A percentile compares a stretch with the other conserved stretches of the same genome.
Conservation (phyloP, 1,284 basidiomycete genomes). For the Irpex sp. region DNA sequence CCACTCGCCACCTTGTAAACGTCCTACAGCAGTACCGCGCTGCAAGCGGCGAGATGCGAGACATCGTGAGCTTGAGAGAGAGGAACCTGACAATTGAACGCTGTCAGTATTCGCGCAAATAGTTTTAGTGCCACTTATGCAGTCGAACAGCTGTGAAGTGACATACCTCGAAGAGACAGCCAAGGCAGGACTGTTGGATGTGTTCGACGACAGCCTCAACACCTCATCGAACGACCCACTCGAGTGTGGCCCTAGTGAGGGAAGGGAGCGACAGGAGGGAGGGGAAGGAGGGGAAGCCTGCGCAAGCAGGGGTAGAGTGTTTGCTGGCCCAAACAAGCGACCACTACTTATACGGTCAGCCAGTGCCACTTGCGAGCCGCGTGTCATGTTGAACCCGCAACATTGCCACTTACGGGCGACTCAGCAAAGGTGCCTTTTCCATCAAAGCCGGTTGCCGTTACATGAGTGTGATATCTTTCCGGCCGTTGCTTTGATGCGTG, state of each 20-base stretch:
- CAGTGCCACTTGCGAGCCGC: background rate
- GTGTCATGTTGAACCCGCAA: background rate
- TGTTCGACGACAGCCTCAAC: background rate
- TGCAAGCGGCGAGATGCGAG: too few relatives aligned
- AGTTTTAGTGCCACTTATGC: too few relatives aligned
- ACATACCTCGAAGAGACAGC: too few relatives aligned
- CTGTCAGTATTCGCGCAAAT: too few relatives aligned
- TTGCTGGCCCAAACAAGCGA: background rate
- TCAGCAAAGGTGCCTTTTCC: background rate
- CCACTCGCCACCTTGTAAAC: too few relatives aligned
- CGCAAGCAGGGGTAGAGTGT: background rate
- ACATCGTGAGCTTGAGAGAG: too few relatives aligned
- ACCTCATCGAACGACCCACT: background rate
- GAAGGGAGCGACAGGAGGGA: background rate
- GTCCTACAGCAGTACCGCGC: too few relatives aligned
- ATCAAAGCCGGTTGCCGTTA: background rate
- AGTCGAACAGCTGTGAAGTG: too few relatives aligned
- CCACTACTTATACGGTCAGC: background rate
- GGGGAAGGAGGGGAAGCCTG: background rate
- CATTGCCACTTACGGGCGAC: background rate
- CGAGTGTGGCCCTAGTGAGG: background rate
- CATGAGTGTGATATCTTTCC: conserved; percentile 33
- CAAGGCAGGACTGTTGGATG: too few relatives aligned
- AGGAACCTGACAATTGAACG: too few relatives aligned
- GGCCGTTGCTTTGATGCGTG: conserved; percentile 14